phyloP scores from a whole-genome alignment of 139 green algal species.

The Eudorina sp. region DNA sequence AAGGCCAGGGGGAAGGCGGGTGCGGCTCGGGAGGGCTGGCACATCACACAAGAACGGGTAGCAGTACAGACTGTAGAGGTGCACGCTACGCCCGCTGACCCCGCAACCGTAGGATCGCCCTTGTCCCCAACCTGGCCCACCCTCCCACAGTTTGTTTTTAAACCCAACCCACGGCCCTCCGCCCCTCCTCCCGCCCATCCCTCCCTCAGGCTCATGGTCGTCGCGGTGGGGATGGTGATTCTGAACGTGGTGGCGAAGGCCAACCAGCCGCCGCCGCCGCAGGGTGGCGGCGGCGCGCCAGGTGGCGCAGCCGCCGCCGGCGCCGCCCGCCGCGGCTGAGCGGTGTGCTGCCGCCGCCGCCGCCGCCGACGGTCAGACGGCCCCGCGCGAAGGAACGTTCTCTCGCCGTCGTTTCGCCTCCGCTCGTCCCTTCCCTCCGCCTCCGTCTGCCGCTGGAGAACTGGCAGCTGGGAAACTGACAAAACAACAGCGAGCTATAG shows the following conservation, averaged over 20 bases:
- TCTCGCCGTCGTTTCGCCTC: too few relatives aligned
- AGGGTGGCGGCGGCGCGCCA: background rate
- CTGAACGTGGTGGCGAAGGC: constrained; percentile 23
- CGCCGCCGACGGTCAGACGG: too few relatives aligned
- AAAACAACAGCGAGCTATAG: too few relatives aligned
- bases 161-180: background rate
- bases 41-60: background rate
- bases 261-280: background rate
- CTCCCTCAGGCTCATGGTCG: background rate
- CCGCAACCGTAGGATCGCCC: background rate
- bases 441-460: too few relatives aligned
- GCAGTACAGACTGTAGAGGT: too few relatives aligned
- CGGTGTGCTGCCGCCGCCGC: too few relatives aligned
- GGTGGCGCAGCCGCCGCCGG: background rate
- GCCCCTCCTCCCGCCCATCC: background rate
- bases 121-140: background rate
- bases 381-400: too few relatives aligned
- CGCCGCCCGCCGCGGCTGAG: constrained; percentile 5
- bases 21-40: background rate
- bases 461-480: too few relatives aligned
- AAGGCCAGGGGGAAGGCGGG: background rate
- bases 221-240: background rate
- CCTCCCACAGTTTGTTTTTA: background rate
- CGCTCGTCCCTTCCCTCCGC: too few relatives aligned
- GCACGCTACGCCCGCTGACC: too few relatives aligned